phyloP scores from a whole-genome alignment of 1,284 basidiomycete species.

The Naganishia albida region DNA sequence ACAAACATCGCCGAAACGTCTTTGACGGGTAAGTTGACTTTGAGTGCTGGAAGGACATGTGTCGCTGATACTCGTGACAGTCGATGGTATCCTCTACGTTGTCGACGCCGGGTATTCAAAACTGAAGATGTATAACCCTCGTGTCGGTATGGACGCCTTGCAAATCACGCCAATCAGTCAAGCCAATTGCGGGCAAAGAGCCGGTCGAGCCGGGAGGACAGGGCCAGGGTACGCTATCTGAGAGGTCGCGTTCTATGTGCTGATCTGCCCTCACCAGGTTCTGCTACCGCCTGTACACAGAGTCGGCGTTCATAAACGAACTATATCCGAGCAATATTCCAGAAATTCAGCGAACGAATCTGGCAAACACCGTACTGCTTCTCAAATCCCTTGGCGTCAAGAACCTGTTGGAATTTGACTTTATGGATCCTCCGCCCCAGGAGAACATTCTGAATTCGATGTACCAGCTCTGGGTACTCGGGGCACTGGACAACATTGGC shows the following conservation, averaged over 20 bases:
- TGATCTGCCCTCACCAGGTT: slow-evolving; percentile 59
- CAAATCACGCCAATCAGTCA: slow-evolving; percentile 99
- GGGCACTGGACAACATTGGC: slow-evolving; percentile 95
- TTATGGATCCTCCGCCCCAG: slow-evolving; percentile 91
- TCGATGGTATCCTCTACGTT: slow-evolving; percentile 96
- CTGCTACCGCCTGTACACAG: slow-evolving; percentile 96
- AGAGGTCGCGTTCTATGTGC: not conserved
- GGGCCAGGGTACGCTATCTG: slow-evolving; percentile 74
- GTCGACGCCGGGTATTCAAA: slow-evolving; percentile 97
- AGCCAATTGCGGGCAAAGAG: slow-evolving; percentile 93
- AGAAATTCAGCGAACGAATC: slow-evolving; percentile 95
- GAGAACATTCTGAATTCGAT: slow-evolving; percentile 95
- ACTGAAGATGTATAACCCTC: slow-evolving; percentile 97
- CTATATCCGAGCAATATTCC: slow-evolving; percentile 96
- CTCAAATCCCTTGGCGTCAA: slow-evolving; percentile 93
- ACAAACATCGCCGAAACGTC: slow-evolving; percentile 99
- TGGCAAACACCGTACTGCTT: slow-evolving; percentile 92
- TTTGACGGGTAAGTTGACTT: slow-evolving; percentile 66
- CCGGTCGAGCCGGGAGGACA: slow-evolving; percentile 93
- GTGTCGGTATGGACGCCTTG: slow-evolving; percentile 98
- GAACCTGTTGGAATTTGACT: slow-evolving; percentile 97
- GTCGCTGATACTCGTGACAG: slow-evolving; percentile 53
- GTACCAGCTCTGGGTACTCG: slow-evolving; percentile 99
- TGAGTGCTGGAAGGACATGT: not conserved
- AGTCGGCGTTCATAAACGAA: slow-evolving; percentile 94